Evolutionary conservation across 257 asterid genomes (phyloP).

Genomic region (Ajuga chamaepitys): DNA sequence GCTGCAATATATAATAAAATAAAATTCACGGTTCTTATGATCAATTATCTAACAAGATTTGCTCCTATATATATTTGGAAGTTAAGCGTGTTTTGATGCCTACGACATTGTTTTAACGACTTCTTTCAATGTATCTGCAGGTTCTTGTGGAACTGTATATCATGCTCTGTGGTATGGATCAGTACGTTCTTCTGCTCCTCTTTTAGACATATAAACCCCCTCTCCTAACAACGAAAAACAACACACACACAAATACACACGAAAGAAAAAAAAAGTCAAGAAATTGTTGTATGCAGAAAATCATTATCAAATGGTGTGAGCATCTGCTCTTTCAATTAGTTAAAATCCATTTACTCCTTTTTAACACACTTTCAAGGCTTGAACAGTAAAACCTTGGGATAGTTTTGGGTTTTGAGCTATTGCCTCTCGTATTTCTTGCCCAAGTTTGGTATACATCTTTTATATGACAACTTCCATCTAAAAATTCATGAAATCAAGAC

Average conservation of each 20-base stretch:
- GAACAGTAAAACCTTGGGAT: no score
- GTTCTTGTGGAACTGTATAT: conserved; percentile 95
- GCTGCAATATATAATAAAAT: not conserved
- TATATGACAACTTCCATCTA: no score
- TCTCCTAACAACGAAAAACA: no score
- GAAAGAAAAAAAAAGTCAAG: not conserved
- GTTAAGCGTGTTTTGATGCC: not conserved
- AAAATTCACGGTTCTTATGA: conserved; percentile 1
- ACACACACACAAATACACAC: not conserved
- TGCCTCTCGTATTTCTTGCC: no score
- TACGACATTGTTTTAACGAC: not conserved
- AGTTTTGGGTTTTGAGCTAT: no score
- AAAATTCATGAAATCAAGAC: no score
- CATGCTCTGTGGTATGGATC: conserved; percentile 99
- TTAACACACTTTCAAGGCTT: not conserved
- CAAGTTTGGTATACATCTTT: no score
- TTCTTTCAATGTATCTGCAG: conserved; percentile 38
- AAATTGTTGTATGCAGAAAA: no score
- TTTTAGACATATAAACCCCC: conserved; percentile 15
- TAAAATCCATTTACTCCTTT: no score
- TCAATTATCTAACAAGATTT: not conserved
- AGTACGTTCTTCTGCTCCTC: conserved; percentile 64
- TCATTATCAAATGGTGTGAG: no score
- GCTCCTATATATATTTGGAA: not conserved
- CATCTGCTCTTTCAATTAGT: not conserved